These are phyloP conservation scores for Pythium brachiatum DNA, from an alignment of 352 stramenopile species.

Conservation along the genomic window DNA sequence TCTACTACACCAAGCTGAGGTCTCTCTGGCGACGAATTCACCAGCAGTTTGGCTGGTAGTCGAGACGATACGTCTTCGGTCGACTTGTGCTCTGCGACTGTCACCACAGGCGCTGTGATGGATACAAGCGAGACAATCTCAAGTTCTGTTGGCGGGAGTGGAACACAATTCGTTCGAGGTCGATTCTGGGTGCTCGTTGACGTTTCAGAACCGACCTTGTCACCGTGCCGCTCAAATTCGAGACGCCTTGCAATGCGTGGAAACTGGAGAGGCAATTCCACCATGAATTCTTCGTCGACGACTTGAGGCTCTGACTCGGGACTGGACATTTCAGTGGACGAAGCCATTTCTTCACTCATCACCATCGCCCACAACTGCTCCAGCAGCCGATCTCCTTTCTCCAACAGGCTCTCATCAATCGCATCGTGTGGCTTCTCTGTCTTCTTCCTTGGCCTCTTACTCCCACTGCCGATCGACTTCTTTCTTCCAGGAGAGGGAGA, in stretches of 20 bases:
- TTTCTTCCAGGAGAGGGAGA: slow-evolving; percentile 18
- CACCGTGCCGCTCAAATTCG: slow-evolving; percentile 34
- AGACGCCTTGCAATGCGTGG: slow-evolving; percentile 45
- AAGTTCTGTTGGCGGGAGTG: slow-evolving; percentile 18
- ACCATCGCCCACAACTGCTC: slow-evolving; percentile 34
- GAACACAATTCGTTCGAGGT: slow-evolving; percentile 29
- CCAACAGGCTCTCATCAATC: slow-evolving; percentile 23
- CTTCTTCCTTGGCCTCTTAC: slow-evolving; percentile 15
- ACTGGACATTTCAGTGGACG: slow-evolving; percentile 23
- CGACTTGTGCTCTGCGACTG: background rate
- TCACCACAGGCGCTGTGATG: background rate
- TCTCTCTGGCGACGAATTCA: no score
- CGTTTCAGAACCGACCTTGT: background rate
- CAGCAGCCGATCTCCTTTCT: slow-evolving; percentile 33
- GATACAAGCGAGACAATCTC: background rate
- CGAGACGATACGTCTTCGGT: background rate
- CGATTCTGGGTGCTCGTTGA: background rate
- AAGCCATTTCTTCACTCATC: slow-evolving; percentile 22
- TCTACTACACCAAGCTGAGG: no score
- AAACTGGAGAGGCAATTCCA: slow-evolving; percentile 19
- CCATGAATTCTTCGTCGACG: slow-evolving; percentile 1
- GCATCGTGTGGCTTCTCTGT: slow-evolving; percentile 14
- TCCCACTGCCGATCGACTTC: slow-evolving; percentile 9
- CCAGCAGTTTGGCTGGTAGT: no score
- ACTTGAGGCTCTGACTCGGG: slow-evolving; percentile 26